These are phyloP conservation scores for Scedosporium boydii DNA, from an alignment of 2,329 filamentous ascomycete genomes.

Conservation along the genomic window DNA sequence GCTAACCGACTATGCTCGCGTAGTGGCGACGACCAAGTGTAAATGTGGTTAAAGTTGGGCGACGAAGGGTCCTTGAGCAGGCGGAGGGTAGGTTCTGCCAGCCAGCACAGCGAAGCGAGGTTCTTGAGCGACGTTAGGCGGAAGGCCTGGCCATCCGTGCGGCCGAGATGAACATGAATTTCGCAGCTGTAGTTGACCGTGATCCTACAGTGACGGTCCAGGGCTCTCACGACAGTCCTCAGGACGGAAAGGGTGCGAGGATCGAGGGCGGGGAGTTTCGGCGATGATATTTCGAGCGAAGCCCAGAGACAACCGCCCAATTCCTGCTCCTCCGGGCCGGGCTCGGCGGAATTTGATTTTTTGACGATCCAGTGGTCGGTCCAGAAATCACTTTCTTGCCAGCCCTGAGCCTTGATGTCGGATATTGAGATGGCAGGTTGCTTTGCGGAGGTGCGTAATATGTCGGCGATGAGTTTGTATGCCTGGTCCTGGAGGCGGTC, in stretches of 20 bases:
- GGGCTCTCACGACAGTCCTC: conserved; percentile 14
- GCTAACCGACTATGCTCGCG: conserved; percentile 9
- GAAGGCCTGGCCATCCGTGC: conserved; percentile 21
- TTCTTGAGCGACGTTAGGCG: conserved; percentile 22
- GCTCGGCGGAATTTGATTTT: conserved; percentile 28
- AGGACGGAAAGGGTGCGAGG: conserved; percentile 12
- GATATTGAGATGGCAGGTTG: conserved; percentile 18
- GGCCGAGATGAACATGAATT: conserved; percentile 28
- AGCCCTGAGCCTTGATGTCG: conserved; percentile 14
- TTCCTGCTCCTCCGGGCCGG: conserved; percentile 15
- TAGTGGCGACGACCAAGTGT: conserved; percentile 23
- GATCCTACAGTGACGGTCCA: conserved; percentile 16
- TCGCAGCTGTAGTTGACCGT: conserved; percentile 27
- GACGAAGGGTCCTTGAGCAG: conserved; percentile 25
- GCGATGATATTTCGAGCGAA: conserved; percentile 27
- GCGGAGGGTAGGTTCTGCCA: conserved; percentile 25
- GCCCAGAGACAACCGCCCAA: conserved; percentile 20
- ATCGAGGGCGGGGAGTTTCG: conserved; percentile 20
- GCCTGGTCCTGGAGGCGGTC: conserved; percentile 13
- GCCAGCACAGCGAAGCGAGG: conserved; percentile 25
- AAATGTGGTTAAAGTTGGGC: conserved; percentile 25
- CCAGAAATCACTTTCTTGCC: conserved; percentile 23
- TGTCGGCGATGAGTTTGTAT: conserved; percentile 15
- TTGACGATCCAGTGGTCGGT: conserved; percentile 29
- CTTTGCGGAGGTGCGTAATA: conserved; percentile 12